A percentile compares a stretch with the other conserved stretches of the same genome.
Evolutionary conservation across 164 flowering plant genomes (phyloP).

Genomic region (Vitis labrusca): DNA sequence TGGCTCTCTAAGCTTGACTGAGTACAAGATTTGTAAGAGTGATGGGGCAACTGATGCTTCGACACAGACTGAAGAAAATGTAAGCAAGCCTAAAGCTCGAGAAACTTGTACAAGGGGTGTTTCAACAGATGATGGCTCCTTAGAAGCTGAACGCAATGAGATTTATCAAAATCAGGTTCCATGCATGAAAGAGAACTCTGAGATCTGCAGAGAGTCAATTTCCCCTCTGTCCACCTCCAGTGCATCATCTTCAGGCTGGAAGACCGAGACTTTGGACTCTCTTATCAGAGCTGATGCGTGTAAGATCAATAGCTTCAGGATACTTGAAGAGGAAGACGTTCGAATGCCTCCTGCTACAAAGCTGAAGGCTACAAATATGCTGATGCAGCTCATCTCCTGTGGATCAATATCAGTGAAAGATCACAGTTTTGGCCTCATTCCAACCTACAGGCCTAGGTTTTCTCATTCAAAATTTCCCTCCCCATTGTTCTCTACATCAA

Average conservation of each 20-base stretch:
- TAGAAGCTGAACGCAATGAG: slow-evolving; percentile 35
- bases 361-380: slow-evolving; percentile 69
- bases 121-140: slow-evolving; percentile 70
- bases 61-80: slow-evolving; percentile 79
- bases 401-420: slow-evolving; percentile 94
- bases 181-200: slow-evolving; percentile 39
- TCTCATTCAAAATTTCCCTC: slow-evolving; percentile 65
- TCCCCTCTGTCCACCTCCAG: slow-evolving; percentile 72
- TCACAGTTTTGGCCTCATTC: slow-evolving; percentile 76
- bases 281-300: slow-evolving; percentile 80
- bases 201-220: slow-evolving; percentile 35
- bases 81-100: slow-evolving; percentile 22
- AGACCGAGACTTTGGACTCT: slow-evolving; percentile 86
- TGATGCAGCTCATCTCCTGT: slow-evolving; percentile 92
- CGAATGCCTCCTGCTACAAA: slow-evolving; percentile 44
- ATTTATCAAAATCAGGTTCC: slow-evolving; percentile 23
- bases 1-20: slow-evolving; percentile 60
- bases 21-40: slow-evolving; percentile 61
- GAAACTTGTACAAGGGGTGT: slow-evolving; percentile 86
- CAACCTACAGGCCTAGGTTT: slow-evolving; percentile 72
- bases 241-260: slow-evolving; percentile 72
- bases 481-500: slow-evolving; percentile 65
- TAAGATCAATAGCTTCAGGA: slow-evolving; percentile 69
- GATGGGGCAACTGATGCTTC: slow-evolving; percentile 76
- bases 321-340: slow-evolving; percentile 67